These are phyloP conservation scores for Scheffersomyces segobiensis DNA, from an alignment of 1,139 yeast genomes.

Conservation along the genomic window DNA sequence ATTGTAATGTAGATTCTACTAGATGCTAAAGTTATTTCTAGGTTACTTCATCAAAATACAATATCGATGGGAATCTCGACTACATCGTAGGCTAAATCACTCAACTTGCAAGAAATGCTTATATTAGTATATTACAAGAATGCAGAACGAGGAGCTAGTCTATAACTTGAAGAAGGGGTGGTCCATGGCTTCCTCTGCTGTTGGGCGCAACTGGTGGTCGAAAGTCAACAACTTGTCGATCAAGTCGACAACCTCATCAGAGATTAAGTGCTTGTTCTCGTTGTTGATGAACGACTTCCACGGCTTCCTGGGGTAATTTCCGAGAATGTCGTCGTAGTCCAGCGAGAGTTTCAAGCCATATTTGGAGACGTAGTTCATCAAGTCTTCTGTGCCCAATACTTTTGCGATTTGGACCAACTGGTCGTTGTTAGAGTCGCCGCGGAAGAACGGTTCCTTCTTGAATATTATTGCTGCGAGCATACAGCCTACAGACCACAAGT, in stretches of 20 bases:
- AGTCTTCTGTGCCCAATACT: constrained; percentile 71
- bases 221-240: constrained; percentile 66
- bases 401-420: constrained; percentile 78
- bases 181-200: constrained; percentile 73
- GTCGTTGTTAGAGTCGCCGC: constrained; percentile 77
- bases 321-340: constrained; percentile 69
- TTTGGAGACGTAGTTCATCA: constrained; percentile 58
- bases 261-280: constrained; percentile 53
- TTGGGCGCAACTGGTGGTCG: constrained; percentile 72
- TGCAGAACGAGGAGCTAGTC: background rate
- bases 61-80: background rate
- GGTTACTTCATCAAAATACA: background rate
- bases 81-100: background rate
- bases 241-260: constrained; percentile 64
- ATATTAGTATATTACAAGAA: background rate
- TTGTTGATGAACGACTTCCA: constrained; percentile 62
- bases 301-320: constrained; percentile 65
- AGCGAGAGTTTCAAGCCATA: constrained; percentile 61
- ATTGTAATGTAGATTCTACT: background rate
- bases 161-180: constrained; percentile 53
- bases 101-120: background rate
- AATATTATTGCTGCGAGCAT: constrained; percentile 77
- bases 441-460: constrained; percentile 75
- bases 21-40: background rate
- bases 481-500: constrained; percentile 82